Evolutionary conservation across 495 filamentous ascomycete genomes (phyloP).

Genomic region (Pseudomonodictys pantanalensis): DNA sequence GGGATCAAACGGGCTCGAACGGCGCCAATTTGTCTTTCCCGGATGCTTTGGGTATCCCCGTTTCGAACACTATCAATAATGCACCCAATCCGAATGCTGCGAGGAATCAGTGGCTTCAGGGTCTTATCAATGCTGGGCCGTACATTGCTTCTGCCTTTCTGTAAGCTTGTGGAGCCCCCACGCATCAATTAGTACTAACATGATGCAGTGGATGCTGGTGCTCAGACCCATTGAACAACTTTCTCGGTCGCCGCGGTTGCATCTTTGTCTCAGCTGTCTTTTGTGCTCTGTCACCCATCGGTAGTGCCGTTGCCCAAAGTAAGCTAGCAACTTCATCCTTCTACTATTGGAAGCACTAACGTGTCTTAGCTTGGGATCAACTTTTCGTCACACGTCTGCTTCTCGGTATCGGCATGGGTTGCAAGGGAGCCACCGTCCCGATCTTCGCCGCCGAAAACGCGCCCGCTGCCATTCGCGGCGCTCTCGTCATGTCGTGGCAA

Average conservation of each 20-base stretch:
- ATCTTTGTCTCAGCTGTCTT: conserved; percentile 68
- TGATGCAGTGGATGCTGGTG: too few species aligned
- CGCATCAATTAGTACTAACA: too few species aligned
- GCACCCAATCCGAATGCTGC: conserved; percentile 23
- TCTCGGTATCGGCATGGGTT: conserved; percentile 71
- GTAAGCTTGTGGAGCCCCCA: too few species aligned
- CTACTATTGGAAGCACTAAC: too few species aligned
- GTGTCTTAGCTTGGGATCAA: conserved; percentile 63
- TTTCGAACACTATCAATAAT: conserved; percentile 37
- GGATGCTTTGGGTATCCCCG: conserved; percentile 55
- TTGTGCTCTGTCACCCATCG: conserved; percentile 59
- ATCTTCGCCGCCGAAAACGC: conserved; percentile 17
- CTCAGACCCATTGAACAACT: conserved; percentile 67
- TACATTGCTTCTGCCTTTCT: conserved; percentile 46
- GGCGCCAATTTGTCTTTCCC: conserved; percentile 68
- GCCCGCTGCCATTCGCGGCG: conserved; percentile 20
- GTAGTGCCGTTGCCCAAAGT: conserved; percentile 58
- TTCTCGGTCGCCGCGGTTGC: conserved; percentile 61
- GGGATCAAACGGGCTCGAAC: conserved; percentile 69
- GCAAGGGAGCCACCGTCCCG: conserved; percentile 40
- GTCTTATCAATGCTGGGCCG: conserved; percentile 52
- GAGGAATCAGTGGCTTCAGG: conserved; percentile 40
- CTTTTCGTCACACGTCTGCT: conserved; percentile 61
- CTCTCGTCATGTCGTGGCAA: conserved; percentile 26
- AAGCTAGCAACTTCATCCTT: too few species aligned